phyloP scores from a whole-genome alignment of 495 filamentous ascomycete species.

The Penicillium alfredii region DNA sequence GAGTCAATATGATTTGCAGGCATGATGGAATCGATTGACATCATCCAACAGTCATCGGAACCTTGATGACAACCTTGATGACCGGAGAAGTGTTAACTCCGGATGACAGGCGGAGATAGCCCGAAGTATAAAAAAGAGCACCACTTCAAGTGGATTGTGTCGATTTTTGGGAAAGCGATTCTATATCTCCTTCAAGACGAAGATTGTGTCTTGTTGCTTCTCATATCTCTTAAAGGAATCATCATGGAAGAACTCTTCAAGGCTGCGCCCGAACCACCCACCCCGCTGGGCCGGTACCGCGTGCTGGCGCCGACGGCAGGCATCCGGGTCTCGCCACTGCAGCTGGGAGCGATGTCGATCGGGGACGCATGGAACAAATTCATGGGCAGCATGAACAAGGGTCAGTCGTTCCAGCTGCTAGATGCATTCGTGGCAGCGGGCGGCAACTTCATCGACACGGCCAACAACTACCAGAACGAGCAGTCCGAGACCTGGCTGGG shows the following conservation, averaged over 20 bases:
- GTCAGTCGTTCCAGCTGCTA: conserved; percentile 42
- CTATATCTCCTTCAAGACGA: too few relatives aligned
- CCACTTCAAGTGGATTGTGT: too few relatives aligned
- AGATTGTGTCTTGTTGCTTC: too few relatives aligned
- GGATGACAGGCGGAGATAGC: too few relatives aligned
- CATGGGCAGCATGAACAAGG: conserved; percentile 46
- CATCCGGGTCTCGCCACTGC: conserved; percentile 54
- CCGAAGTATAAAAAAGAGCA: too few relatives aligned
- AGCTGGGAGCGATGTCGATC: conserved; percentile 59
- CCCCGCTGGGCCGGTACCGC: conserved; percentile 53
- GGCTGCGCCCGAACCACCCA: conserved; percentile 44
- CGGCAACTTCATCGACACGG: conserved; percentile 51
- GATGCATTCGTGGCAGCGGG: conserved; percentile 45
- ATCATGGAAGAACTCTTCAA: conserved; percentile 37
- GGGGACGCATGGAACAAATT: conserved; percentile 47
- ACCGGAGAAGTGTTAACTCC: too few relatives aligned
- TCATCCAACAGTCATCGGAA: not conserved
- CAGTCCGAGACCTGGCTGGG: conserved; percentile 52
- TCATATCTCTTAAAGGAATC: not conserved
- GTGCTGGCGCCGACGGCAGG: conserved; percentile 54
- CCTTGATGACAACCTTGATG: not conserved
- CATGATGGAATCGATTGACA: too few relatives aligned
- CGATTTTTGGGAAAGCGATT: too few relatives aligned
- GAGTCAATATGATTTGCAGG: too few relatives aligned
- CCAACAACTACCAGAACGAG: conserved; percentile 52